These are phyloP conservation scores for Haplosporangium gracile DNA, from an alignment of 192 early-diverging fungal genomes.

Conservation along the genomic window DNA sequence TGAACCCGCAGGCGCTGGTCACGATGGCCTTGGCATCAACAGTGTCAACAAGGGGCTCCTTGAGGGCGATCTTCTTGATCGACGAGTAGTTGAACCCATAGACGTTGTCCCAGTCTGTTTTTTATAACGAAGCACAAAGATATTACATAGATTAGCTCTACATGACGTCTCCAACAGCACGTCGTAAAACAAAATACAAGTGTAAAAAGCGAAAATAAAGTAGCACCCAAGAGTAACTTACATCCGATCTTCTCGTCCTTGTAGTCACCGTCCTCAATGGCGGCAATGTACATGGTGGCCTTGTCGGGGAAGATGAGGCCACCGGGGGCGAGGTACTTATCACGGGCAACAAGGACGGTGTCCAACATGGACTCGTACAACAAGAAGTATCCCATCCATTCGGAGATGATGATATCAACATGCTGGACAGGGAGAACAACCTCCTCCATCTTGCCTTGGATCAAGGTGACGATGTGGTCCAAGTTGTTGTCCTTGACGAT, in stretches of 20 bases:
- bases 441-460: constrained; percentile 86
- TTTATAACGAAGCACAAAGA: background rate
- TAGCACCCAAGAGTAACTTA: constrained; percentile 23
- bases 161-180: too few relatives aligned
- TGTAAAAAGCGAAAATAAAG: background rate
- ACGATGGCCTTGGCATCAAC: constrained; percentile 76
- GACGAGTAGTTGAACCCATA: constrained; percentile 95
- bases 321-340: constrained; percentile 76
- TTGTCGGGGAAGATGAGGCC: constrained; percentile 77
- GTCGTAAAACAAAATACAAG: background rate
- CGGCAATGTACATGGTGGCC: constrained; percentile 78
- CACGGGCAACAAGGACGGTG: constrained; percentile 86
- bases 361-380: constrained; percentile 94
- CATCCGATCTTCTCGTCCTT: constrained; percentile 79
- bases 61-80: constrained; percentile 82
- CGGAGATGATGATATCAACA: constrained; percentile 91
- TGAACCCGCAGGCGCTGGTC: constrained; percentile 73
- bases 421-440: constrained; percentile 78
- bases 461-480: constrained; percentile 70
- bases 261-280: constrained; percentile 84
- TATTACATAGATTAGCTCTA: background rate
- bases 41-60: constrained; percentile 88
- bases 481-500: constrained; percentile 83
- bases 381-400: constrained; percentile 97
- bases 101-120: constrained; percentile 87